Percentiles rank a stretch among this genome's conserved stretches.
Conservation (phyloP, 352 stramenopile species). For the Phytophthora fragariaefolia region DNA sequence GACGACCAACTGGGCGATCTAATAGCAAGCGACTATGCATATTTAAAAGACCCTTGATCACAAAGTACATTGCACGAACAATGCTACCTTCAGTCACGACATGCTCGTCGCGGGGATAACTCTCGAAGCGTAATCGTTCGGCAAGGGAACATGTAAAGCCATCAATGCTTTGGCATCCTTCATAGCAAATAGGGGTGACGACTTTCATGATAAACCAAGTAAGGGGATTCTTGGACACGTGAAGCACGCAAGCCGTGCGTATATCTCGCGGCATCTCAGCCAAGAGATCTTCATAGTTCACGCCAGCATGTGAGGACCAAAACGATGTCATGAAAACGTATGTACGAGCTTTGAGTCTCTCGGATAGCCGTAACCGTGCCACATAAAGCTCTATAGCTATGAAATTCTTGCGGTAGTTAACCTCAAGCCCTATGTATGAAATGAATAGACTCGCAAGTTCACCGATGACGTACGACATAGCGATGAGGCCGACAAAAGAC, state of each 20-base stretch:
- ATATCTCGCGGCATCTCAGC: slow-evolving; percentile 50
- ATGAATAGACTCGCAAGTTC: slow-evolving; percentile 57
- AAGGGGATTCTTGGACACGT: slow-evolving; percentile 37
- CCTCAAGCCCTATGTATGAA: slow-evolving; percentile 54
- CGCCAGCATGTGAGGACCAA: slow-evolving; percentile 56
- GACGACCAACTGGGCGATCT: background rate
- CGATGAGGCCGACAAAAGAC: slow-evolving; percentile 44
- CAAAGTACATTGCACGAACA: slow-evolving; percentile 65
- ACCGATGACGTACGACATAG: slow-evolving; percentile 56
- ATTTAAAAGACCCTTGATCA: slow-evolving; percentile 16
- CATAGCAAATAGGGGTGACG: slow-evolving; percentile 37
- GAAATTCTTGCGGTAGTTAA: slow-evolving; percentile 58
- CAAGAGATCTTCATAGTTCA: slow-evolving; percentile 53
- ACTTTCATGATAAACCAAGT: slow-evolving; percentile 40
- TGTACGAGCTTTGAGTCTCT: slow-evolving; percentile 32
- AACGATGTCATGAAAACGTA: slow-evolving; percentile 49
- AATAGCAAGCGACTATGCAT: background rate
- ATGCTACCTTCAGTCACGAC: slow-evolving; percentile 63
- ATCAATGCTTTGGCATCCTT: slow-evolving; percentile 17
- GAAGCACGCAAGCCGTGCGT: slow-evolving; percentile 47
- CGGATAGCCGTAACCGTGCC: slow-evolving; percentile 35
- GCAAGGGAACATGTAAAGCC: slow-evolving; percentile 34
- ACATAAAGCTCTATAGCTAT: slow-evolving; percentile 53
- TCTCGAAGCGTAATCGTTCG: slow-evolving; percentile 51
- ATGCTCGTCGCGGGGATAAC: slow-evolving; percentile 55